Evolutionary conservation across 2,329 filamentous ascomycete genomes (phyloP).

Genomic region (Chrysoporthe puriensis): DNA sequence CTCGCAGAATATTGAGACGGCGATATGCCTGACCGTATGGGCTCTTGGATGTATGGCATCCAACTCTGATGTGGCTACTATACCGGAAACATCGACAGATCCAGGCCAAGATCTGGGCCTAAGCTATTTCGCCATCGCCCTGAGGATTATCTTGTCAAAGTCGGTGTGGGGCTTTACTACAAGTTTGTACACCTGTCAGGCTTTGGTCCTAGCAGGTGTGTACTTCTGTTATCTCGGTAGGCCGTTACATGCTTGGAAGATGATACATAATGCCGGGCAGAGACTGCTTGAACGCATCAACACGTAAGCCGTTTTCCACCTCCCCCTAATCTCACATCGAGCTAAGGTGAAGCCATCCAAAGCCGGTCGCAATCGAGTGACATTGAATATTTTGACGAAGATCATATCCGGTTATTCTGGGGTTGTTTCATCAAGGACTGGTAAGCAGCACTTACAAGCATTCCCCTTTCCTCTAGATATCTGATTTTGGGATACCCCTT

Average conservation of each 20-base stretch:
- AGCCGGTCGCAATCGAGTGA: slow-evolving; percentile 25
- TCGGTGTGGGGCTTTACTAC: slow-evolving; percentile 40
- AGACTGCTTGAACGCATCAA: slow-evolving; percentile 38
- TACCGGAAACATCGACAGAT: slow-evolving; percentile 6
- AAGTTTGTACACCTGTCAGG: slow-evolving; percentile 38
- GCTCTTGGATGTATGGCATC: slow-evolving; percentile 39
- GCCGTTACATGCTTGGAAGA: slow-evolving; percentile 42
- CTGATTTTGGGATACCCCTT: neutral
- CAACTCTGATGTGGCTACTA: neutral
- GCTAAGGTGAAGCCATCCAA: neutral
- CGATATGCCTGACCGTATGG: slow-evolving; percentile 43
- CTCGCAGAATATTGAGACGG: slow-evolving; percentile 36
- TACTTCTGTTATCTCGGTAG: slow-evolving; percentile 43
- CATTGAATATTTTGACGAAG: slow-evolving; percentile 41
- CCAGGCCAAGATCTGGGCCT: slow-evolving; percentile 36
- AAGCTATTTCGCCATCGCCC: slow-evolving; percentile 40
- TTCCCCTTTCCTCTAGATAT: no score
- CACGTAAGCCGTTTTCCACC: slow-evolving; percentile 32
- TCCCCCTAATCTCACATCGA: neutral
- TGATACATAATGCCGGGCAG: slow-evolving; percentile 39
- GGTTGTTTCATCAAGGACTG: slow-evolving; percentile 74
- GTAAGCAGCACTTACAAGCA: slow-evolving; percentile 41
- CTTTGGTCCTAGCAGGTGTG: slow-evolving; percentile 42
- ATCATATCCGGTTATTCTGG: slow-evolving; percentile 67
- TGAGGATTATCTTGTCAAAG: slow-evolving; percentile 40